These are phyloP conservation scores for Elaeis guineensis DNA, from an alignment of 176 grass and related monocot genomes.

Conservation along the genomic window DNA sequence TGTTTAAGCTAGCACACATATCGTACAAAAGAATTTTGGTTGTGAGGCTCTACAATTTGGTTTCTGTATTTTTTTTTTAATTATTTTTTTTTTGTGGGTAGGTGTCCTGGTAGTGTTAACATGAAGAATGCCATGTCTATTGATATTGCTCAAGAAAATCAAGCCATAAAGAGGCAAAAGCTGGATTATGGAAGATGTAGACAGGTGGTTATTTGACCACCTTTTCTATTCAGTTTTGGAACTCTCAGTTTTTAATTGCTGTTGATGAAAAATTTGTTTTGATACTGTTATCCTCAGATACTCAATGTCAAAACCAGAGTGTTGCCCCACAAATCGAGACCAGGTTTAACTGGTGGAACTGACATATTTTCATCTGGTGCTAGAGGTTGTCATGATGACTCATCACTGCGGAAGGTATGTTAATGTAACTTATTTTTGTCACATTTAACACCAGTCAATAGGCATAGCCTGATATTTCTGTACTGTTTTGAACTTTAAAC, in stretches of 20 bases:
- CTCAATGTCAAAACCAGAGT: constrained; percentile 58
- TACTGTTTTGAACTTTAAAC: not conserved
- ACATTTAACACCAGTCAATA: too few species aligned
- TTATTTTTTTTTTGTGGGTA: not conserved
- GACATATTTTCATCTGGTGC: constrained; percentile 25
- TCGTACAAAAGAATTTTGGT: too few species aligned
- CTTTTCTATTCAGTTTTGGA: not conserved
- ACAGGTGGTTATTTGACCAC: constrained; percentile 37
- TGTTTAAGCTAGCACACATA: not conserved
- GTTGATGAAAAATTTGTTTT: not conserved
- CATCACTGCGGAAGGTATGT: constrained; percentile 39
- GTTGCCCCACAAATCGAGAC: constrained; percentile 63
- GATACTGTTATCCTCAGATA: constrained; percentile 43
- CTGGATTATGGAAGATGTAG: constrained; percentile 58
- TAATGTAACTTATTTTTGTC: not conserved
- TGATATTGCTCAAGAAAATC: constrained; percentile 71
- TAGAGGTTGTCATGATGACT: constrained; percentile 23
- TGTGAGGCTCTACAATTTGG: too few species aligned
- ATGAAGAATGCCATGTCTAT: constrained; percentile 13
- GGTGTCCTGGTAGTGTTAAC: constrained; percentile 15
- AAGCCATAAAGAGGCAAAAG: constrained; percentile 89
- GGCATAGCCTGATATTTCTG: too few species aligned
- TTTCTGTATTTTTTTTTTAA: not conserved
- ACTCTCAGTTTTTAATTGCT: too few species aligned
- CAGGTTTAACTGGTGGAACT: constrained; percentile 20